Evolutionary conservation across 768 basidiomycete genomes (phyloP).

Genomic region (Calocybe cyanea): DNA sequence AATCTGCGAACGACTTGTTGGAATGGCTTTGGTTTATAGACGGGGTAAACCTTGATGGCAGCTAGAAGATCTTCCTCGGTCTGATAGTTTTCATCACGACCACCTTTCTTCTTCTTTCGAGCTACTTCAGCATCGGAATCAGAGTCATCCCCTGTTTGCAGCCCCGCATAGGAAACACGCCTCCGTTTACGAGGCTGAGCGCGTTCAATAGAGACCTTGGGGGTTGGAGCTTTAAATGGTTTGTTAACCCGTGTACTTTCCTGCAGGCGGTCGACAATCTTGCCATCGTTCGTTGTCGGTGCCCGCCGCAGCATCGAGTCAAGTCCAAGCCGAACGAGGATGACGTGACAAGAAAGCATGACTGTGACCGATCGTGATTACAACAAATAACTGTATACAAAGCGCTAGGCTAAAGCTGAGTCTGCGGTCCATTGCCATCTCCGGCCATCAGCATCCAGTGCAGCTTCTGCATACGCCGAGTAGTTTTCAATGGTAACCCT

Average conservation of each 20-base stretch:
- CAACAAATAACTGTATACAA: constrained; percentile 3
- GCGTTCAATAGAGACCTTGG: constrained; percentile 40
- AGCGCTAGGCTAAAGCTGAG: constrained; percentile 1
- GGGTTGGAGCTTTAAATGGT: constrained; percentile 76
- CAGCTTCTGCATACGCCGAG: constrained; percentile 55
- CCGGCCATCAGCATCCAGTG: constrained; percentile 32
- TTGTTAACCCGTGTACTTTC: constrained; percentile 73
- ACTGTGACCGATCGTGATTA: constrained; percentile 17
- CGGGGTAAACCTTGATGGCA: constrained; percentile 68
- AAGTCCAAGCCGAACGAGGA: constrained; percentile 2
- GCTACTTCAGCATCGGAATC: constrained; percentile 52
- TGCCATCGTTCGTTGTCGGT: constrained; percentile 70
- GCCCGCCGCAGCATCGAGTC: constrained; percentile 59
- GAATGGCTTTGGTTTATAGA: constrained; percentile 79
- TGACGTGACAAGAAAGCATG: constrained; percentile 14
- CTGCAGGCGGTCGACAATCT: constrained; percentile 59
- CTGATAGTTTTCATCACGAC: constrained; percentile 47
- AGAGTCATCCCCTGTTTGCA: constrained; percentile 48
- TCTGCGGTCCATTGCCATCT: background rate
- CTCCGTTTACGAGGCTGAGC: constrained; percentile 80
- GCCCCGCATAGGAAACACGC: constrained; percentile 81
- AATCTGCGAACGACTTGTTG: constrained; percentile 61
- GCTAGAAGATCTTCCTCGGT: constrained; percentile 62
- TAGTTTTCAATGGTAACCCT: constrained; percentile 57
- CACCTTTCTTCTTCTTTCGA: constrained; percentile 58